Evolutionary conservation across 1,139 yeast species (phyloP).

Genomic region (Pichia norvegensis): DNA sequence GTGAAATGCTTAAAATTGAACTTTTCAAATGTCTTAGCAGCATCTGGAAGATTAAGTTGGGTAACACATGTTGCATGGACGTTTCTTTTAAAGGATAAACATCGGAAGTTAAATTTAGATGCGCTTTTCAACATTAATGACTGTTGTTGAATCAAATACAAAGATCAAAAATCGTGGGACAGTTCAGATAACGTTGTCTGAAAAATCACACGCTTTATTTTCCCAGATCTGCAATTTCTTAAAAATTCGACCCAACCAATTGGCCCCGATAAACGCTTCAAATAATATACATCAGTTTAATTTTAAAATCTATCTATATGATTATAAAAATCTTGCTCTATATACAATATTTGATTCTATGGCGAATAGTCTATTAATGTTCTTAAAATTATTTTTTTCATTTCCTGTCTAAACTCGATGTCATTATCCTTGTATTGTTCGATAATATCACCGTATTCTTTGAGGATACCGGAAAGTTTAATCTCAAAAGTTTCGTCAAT

Average conservation of each 20-base stretch:
- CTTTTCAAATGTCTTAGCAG: conserved; percentile 16
- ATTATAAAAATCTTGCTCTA: not conserved
- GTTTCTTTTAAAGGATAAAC: not conserved
- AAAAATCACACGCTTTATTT: not conserved
- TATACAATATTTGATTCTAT: not conserved
- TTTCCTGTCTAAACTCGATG: conserved; percentile 10
- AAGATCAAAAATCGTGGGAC: not conserved
- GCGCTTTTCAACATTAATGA: not conserved
- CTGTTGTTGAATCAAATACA: too few relatives aligned
- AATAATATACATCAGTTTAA: too few relatives aligned
- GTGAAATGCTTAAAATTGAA: conserved; percentile 29
- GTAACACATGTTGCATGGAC: not conserved
- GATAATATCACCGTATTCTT: conserved; percentile 46
- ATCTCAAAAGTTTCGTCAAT: conserved; percentile 39
- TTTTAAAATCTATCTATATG: not conserved
- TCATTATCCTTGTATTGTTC: conserved; percentile 18
- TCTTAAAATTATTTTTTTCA: conserved; percentile 16
- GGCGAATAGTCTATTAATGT: conserved; percentile 19
- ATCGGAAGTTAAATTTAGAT: not conserved
- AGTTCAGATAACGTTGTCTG: not conserved
- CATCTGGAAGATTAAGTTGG: conserved; percentile 15
- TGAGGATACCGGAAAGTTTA: conserved; percentile 40
- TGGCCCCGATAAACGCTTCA: too few relatives aligned
- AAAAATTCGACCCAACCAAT: too few relatives aligned
- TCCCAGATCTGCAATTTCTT: too few relatives aligned